These are phyloP conservation scores for Saussurea involucrata DNA, from an alignment of 129 eudicot genomes.

Conservation along the genomic window DNA sequence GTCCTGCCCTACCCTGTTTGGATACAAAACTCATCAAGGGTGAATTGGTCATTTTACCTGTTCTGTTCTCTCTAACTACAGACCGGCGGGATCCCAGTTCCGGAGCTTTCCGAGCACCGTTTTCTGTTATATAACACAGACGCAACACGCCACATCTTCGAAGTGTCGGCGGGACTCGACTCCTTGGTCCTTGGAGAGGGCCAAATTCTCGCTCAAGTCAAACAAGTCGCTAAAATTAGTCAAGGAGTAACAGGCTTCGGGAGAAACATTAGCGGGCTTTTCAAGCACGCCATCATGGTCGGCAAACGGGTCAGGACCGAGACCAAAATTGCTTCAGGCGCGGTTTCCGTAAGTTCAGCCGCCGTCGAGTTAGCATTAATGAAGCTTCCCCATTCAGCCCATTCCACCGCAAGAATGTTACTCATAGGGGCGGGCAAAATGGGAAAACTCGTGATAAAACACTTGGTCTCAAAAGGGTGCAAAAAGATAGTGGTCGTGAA, in stretches of 20 bases:
- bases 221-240: conserved; percentile 79
- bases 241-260: conserved; percentile 91
- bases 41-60: too few relatives aligned
- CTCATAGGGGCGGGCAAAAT: conserved; percentile 91
- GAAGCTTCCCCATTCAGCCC: conserved; percentile 76
- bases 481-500: conserved; percentile 76
- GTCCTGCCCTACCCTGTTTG: too few relatives aligned
- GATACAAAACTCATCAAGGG: too few relatives aligned
- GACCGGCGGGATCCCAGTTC: conserved; percentile 80
- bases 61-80: conserved; percentile 25
- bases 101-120: conserved; percentile 77
- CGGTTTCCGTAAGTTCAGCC: conserved; percentile 93
- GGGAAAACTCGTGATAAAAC: conserved; percentile 90
- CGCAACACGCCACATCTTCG: conserved; percentile 85
- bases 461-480: conserved; percentile 85
- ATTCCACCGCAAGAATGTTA: conserved; percentile 54
- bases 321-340: conserved; percentile 73
- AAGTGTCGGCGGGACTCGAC: conserved; percentile 88
- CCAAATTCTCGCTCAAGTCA: conserved; percentile 93
- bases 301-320: conserved; percentile 80
- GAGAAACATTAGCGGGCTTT: conserved; percentile 80
- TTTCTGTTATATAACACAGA: conserved; percentile 75
- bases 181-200: conserved; percentile 90
- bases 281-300: conserved; percentile 87
- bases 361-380: conserved; percentile 84